Base-by-base conservation (phyloP, 2,329 filamentous ascomycete species). In the Exophiala aquamarina region DNA sequence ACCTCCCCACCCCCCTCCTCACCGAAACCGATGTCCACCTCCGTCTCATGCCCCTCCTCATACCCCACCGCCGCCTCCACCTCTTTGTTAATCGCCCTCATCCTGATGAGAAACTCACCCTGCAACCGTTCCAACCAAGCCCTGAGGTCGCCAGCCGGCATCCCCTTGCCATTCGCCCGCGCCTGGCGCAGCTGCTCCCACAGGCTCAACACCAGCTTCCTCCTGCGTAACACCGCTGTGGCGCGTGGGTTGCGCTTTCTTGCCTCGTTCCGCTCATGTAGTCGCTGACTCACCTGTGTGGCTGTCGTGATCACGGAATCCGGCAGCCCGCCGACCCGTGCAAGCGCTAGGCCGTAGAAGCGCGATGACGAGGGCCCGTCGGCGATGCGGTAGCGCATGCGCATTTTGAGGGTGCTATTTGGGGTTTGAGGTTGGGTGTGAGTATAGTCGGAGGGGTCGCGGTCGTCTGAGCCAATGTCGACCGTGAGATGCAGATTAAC, bases 271-370 rank as follows among this genome's bases (percentile, higher is more conserved):
- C 78, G 77, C 8, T 71, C 68, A 32, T 82, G 75, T 5, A 96
- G 69, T 17, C 77, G 76, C 3, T 74, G 71, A 0, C 87, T 82
- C 3, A 93, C 82, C 0, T 70, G 61, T 51, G 86, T 81, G 0
- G 91, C 92, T 23, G 78, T 74, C 5, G 83, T 70, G 2, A 95
- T 70, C 3, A 95, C 80, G 1, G 69, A 68, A 0, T 75, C 64
- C 0, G 92, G 89, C 5, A 95, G 76, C 0, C 86, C 83, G 18
- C 93, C 75, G 0, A 89, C 78, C 23, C 81, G 81, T 0, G 92
- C 90, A 3, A 96, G 76, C 1, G 83, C 77, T n/a, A 96, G 77
- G 0, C 93, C 93, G 60, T 98, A 98, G 57, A 89, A 83, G 36
- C 81, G 73, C 44, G 89, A 82, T 46, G 81, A 70, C 1, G 88